phyloP scores from a whole-genome alignment of 805 yeast species.

The Yarrowia sp. region DNA sequence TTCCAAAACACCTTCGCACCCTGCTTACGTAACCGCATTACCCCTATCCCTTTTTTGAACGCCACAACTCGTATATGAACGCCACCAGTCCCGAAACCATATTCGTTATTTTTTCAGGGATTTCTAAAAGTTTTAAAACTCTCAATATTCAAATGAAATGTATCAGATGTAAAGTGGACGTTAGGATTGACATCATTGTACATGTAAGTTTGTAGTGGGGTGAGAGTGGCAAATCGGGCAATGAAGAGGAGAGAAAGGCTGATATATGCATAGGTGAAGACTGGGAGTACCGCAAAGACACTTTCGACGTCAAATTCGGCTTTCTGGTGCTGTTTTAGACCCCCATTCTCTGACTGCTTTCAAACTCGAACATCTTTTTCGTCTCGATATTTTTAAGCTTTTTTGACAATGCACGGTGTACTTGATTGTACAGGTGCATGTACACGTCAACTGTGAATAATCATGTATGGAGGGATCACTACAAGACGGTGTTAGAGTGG shows the following conservation, averaged over 20 bases:
- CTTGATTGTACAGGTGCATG: slow-evolving; percentile 15
- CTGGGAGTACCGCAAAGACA: no score
- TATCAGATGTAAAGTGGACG: slow-evolving; percentile 18
- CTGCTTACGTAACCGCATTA: no score
- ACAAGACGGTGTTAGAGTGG: neutral
- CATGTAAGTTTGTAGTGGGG: neutral
- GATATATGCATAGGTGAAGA: no score
- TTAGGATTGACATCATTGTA: slow-evolving; percentile 26
- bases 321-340: no score
- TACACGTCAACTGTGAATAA: slow-evolving; percentile 27
- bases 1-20: no score
- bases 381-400: neutral
- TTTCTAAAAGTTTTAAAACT: slow-evolving; percentile 5
- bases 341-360: neutral
- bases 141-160: slow-evolving; percentile 12
- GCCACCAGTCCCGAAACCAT: neutral
- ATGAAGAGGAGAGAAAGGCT: no score
- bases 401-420: neutral
- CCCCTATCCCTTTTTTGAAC: no score
- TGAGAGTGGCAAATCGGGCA: slow-evolving; percentile 1
- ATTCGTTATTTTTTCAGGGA: neutral
- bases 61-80: no score
- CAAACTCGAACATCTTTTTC: slow-evolving; percentile 9
- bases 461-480: neutral
- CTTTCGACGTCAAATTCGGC: no score